phyloP scores from a whole-genome alignment of 495 filamentous ascomycete genomes.

The Xylaria longipes region DNA sequence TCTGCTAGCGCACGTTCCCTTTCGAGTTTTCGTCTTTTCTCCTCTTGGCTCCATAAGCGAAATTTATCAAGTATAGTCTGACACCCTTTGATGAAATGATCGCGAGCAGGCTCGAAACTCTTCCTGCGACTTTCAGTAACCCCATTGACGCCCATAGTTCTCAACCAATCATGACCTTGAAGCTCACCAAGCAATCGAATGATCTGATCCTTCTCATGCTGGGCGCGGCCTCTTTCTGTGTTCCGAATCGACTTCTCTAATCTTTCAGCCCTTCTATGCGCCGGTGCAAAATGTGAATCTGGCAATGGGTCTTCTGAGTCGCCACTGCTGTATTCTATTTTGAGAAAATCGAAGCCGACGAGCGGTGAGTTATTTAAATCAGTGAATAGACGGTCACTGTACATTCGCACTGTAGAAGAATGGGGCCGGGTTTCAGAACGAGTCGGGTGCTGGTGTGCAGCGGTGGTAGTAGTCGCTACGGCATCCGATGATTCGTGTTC shows the following conservation, averaged over 20 bases:
- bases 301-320: slow-evolving; percentile 68
- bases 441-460: slow-evolving; percentile 29
- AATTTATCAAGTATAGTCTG: slow-evolving; percentile 85
- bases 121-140: slow-evolving; percentile 83
- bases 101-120: slow-evolving; percentile 82
- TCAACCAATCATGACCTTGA: slow-evolving; percentile 90
- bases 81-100: slow-evolving; percentile 82
- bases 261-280: slow-evolving; percentile 81
- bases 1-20: slow-evolving; percentile 64
- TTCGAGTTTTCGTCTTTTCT: slow-evolving; percentile 77
- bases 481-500: slow-evolving; percentile 34
- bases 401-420: slow-evolving; percentile 51
- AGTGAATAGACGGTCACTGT: slow-evolving; percentile 52
- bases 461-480: slow-evolving; percentile 36
- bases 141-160: slow-evolving; percentile 88
- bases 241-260: slow-evolving; percentile 92
- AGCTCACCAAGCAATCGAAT: slow-evolving; percentile 86
- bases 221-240: slow-evolving; percentile 87
- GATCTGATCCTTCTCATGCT: slow-evolving; percentile 89
- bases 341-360: slow-evolving; percentile 63
- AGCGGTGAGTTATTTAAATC: slow-evolving; percentile 59
- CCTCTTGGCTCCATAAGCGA: slow-evolving; percentile 83
- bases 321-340: slow-evolving; percentile 47
- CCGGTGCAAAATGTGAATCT: slow-evolving; percentile 69
- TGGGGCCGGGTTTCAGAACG: slow-evolving; percentile 26